A percentile compares a stretch with the other conserved stretches of the same genome.
These are phyloP conservation scores for Fusarium pseudonygamai DNA, from an alignment of 2,329 filamentous ascomycete species.

Conservation along the genomic window DNA sequence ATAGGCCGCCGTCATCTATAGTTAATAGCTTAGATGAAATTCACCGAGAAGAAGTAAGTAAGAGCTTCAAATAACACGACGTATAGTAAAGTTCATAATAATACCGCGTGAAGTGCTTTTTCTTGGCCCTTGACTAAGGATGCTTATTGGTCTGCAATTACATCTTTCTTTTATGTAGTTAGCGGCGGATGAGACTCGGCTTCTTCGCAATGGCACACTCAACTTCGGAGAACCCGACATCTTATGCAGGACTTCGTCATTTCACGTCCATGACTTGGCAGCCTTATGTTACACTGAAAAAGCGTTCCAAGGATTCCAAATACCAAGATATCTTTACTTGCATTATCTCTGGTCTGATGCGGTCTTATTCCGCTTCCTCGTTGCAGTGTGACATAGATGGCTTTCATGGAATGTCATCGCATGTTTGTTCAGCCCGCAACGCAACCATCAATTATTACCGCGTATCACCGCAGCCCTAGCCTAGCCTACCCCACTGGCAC, in stretches of 20 bases:
- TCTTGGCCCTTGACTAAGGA: no score
- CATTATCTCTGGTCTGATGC: accelerated
- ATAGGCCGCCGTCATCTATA: no score
- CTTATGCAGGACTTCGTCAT: neutral
- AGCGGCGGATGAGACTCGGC: neutral
- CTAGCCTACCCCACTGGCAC: neutral
- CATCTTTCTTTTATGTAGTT: neutral
- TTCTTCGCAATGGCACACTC: neutral
- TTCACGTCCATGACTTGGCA: accelerated
- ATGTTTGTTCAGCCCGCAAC: neutral
- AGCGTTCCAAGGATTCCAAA: neutral
- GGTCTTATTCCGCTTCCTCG: neutral
- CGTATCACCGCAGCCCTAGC: neutral
- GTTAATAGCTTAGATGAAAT: no score
- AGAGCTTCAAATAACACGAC: neutral
- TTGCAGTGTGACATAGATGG: neutral
- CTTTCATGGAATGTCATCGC: neutral
- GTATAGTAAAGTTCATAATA: neutral
- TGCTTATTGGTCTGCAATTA: neutral
- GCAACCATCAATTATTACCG: neutral
- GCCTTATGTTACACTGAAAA: neutral
- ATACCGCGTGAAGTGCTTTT: no score
- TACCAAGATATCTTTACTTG: neutral
- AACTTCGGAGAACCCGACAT: neutral
- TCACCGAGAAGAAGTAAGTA: neutral